These are phyloP conservation scores for Diatrype stigma DNA, from an alignment of 2,329 filamentous ascomycete genomes.

Conservation along the genomic window DNA sequence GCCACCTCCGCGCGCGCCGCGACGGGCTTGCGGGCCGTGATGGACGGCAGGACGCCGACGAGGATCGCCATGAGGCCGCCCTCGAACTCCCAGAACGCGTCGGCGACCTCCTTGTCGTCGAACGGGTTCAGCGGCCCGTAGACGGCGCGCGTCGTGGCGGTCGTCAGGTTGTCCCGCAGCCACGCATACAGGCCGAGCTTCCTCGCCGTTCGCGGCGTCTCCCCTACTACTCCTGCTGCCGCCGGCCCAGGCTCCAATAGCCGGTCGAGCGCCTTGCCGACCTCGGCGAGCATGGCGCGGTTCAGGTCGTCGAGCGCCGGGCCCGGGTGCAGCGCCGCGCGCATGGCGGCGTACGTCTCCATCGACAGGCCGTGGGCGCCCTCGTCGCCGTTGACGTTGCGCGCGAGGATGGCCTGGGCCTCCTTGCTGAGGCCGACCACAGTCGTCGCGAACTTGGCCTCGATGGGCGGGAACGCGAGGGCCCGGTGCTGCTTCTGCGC, in stretches of 20 bases:
- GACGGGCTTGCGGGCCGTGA: conserved; percentile 29
- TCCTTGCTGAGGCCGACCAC: conserved; percentile 26
- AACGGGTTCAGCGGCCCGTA: conserved; percentile 39
- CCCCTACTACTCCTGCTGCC: too few relatives aligned
- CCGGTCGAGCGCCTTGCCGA: conserved; percentile 19
- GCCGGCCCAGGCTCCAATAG: conserved; percentile 6
- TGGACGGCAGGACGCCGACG: conserved; percentile 20
- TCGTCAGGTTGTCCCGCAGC: conserved; percentile 28
- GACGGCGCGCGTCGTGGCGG: conserved; percentile 33
- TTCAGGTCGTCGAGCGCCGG: conserved; percentile 31
- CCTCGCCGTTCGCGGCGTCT: too few relatives aligned
- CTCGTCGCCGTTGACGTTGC: conserved; percentile 32
- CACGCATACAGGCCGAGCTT: conserved; percentile 16
- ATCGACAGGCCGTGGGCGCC: conserved; percentile 27
- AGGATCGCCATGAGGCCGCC: conserved; percentile 17
- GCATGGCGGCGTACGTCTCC: conserved; percentile 31
- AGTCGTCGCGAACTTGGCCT: conserved; percentile 26
- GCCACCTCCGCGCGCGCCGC: conserved; percentile 29
- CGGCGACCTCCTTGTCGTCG: conserved; percentile 27
- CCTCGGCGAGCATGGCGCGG: conserved; percentile 25
- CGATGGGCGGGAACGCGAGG: conserved; percentile 34
- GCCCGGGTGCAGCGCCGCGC: conserved; percentile 27
- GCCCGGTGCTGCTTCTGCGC: conserved; percentile 34
- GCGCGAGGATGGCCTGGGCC: conserved; percentile 24
- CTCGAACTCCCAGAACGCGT: conserved; percentile 29